phyloP scores from a whole-genome alignment of 1,139 yeast genomes.

The Barnettozyma hawaiiensis region DNA sequence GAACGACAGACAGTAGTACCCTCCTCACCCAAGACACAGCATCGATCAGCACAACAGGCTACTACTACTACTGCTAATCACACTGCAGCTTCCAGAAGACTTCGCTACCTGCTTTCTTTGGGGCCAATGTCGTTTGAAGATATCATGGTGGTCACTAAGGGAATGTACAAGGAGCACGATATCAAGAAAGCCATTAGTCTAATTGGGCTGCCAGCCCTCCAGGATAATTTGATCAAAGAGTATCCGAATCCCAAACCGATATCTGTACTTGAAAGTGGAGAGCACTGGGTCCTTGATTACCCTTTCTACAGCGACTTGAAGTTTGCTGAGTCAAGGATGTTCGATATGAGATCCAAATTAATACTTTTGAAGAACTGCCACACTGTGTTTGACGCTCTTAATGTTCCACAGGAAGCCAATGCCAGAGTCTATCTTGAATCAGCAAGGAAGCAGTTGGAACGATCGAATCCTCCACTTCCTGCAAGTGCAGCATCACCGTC shows the following conservation, averaged over 20 bases:
- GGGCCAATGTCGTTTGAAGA: constrained; percentile 19
- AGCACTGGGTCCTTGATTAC: constrained; percentile 15
- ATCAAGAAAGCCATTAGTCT: constrained; percentile 10
- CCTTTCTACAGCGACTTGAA: constrained; percentile 17
- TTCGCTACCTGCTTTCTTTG: constrained; percentile 17
- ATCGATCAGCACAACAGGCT: too few relatives aligned
- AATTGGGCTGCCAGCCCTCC: constrained; percentile 9
- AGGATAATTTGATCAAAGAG: constrained; percentile 4
- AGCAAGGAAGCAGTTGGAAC: background rate
- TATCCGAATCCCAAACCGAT: constrained; percentile 11
- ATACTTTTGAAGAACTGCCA: constrained; percentile 14
- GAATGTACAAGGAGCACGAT: constrained; percentile 10
- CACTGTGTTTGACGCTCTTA: constrained; percentile 17
- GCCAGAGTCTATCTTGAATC: constrained; percentile 12
- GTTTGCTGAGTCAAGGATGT: constrained; percentile 11
- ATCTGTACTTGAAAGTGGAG: background rate
- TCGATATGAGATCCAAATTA: constrained; percentile 4
- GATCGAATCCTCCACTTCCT: background rate
- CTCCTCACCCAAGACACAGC: too few relatives aligned
- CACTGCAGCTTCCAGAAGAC: constrained; percentile 1
- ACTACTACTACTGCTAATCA: background rate
- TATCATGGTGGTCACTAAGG: constrained; percentile 7
- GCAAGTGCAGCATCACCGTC: background rate
- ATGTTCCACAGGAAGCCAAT: constrained; percentile 14
- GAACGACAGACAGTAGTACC: too few relatives aligned